Base-by-base conservation (phyloP, 495 filamentous ascomycete species). In the Hamigera avellanea region DNA sequence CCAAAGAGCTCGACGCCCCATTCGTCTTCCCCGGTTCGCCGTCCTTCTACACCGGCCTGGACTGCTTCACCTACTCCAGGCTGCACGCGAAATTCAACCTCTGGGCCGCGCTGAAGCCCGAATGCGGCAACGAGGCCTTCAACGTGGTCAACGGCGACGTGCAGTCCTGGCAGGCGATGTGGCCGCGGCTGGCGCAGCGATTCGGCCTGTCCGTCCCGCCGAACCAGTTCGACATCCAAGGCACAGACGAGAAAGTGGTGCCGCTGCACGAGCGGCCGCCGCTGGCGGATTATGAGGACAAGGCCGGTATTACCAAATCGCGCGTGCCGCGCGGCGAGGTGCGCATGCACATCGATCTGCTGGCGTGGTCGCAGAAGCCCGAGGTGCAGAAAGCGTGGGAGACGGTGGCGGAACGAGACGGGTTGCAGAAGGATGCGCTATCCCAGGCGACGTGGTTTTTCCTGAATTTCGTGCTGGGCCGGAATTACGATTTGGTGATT, bases 391-490 rank as follows among this genome's bases (percentile, higher is more conserved):
- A 64, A 33, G 64, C 64, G 14, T 77, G 56, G 58, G 33, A 13
- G 52, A 62, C 43, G 38, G 39, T 76, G 8, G 59, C 54, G n/a
- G 54, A 67, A 25, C 51, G 56, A 30, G 55, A 76, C 17, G 56
- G 59, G 1, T 44, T 75, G 29, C 61, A 72, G 26, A 54, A 65
- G 33, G 53, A 62, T 17, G 62, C 55, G 1, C 66, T 73, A 41
- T 66, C 67, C 39, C 67, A 69, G 45, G 75, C 66, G n/a, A 75
- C 72, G 0, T 76, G 73, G 72, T 53, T 39, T 0, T 76, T 76
- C 18, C 32, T 66, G 32, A 62, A 53, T 1, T 72, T 72, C 35
- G 50, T 67, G 5, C 46, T 78, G 17, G 71, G 70, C 2, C 48
- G 72, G 33, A 57, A 65, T 28, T 77, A 44, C 38, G 41, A 44